Evolutionary conservation across 805 yeast genomes (phyloP).

Genomic region (Vanderwaltozyma tropicalis): DNA sequence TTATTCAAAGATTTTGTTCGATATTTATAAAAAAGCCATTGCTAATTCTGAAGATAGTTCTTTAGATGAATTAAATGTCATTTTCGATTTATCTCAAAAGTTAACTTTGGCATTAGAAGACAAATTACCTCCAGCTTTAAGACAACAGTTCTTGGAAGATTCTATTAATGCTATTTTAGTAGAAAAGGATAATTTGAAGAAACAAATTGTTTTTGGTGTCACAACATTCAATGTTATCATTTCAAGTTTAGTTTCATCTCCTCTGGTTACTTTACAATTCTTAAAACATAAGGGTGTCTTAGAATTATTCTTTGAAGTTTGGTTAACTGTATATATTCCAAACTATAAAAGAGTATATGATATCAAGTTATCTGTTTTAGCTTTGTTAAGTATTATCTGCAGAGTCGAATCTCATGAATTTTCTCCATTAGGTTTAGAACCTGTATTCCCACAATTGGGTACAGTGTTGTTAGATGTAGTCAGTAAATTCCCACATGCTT

Average conservation of each 20-base stretch:
- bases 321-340: constrained; percentile 32
- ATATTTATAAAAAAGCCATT: constrained; percentile 37
- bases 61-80: constrained; percentile 44
- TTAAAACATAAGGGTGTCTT: constrained; percentile 34
- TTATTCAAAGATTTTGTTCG: constrained; percentile 39
- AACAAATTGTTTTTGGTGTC: constrained; percentile 24
- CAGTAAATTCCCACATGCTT: constrained; percentile 60
- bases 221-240: constrained; percentile 45
- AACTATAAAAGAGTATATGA: constrained; percentile 65
- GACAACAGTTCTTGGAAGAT: constrained; percentile 37
- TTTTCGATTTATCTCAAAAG: constrained; percentile 55
- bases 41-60: constrained; percentile 37
- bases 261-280: constrained; percentile 40
- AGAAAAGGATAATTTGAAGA: constrained; percentile 20
- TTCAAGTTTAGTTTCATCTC: constrained; percentile 53
- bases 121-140: constrained; percentile 32
- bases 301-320: constrained; percentile 41
- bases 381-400: constrained; percentile 43
- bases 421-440: constrained; percentile 27
- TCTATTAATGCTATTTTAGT: constrained; percentile 30
- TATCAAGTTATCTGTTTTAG: constrained; percentile 63
- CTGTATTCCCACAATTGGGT: constrained; percentile 40
- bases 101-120: constrained; percentile 49
- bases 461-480: constrained; percentile 41
- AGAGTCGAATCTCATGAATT: constrained; percentile 15